phyloP scores from a whole-genome alignment of 371 early-diverging fungal genomes.

The Rhizopus delemar region DNA sequence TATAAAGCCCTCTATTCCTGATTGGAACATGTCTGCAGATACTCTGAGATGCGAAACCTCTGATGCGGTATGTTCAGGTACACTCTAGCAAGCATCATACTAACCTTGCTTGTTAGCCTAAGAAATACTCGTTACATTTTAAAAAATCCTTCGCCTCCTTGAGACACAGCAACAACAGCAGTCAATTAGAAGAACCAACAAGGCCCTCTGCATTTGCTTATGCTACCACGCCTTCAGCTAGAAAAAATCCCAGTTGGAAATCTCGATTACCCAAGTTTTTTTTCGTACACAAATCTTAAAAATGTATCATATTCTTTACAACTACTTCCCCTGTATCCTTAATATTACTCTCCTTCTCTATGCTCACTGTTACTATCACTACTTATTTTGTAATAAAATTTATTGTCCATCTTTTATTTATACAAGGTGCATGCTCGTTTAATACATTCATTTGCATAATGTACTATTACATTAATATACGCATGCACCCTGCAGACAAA shows the following conservation, averaged over 20 bases:
- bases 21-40: slow-evolving; percentile 2
- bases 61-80: background rate
- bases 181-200: background rate
- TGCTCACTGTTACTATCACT: no score
- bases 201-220: slow-evolving; percentile 26
- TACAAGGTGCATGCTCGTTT: no score
- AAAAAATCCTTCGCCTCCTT: background rate
- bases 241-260: slow-evolving; percentile 19
- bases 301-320: slow-evolving; percentile 1
- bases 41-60: background rate
- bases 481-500: no score
- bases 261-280: slow-evolving; percentile 9
- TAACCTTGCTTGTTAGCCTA: background rate
- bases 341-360: slow-evolving; percentile 4
- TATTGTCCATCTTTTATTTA: no score
- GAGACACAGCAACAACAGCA: slow-evolving; percentile 3
- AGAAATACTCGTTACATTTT: background rate
- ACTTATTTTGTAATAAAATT: no score
- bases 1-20: background rate
- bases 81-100: background rate
- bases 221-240: slow-evolving; percentile 26
- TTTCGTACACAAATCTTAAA: slow-evolving; percentile 15
- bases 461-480: no score
- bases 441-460: no score
- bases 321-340: background rate